Base-by-base conservation (phyloP, 1,139 yeast genomes). In the Debaryomyces robertsiae region DNA sequence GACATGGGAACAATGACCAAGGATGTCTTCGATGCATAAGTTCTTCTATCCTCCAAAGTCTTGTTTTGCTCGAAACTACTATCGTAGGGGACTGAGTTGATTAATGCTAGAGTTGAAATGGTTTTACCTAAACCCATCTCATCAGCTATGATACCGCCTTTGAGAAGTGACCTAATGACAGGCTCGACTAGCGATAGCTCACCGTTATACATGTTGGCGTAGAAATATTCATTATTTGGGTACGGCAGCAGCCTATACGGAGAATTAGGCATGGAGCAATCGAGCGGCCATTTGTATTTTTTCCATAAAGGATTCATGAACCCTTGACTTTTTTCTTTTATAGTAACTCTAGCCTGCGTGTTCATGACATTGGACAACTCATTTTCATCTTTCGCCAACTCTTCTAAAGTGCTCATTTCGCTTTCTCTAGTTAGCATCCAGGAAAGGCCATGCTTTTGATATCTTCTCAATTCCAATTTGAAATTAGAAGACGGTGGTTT, bases 101-200 rank as follows among this genome's bases (percentile, higher is more conserved):
- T 69, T 39, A 93, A 63, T 0, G 97, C 78, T 46, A 89, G 63
- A 0, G 95, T 81, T 0, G 96, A 85, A 15, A 91, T 86, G 0
- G 98, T 91, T 57, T 91, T 91, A 32, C 98, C 98, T 6, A 91
- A 70, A 0, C 98, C 98, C 98, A 91, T 91, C 59, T 91, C 98
- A 62, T 91, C 98, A 0, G 97, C 96, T n/a, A 91, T 66, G 13
- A 91, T 87, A 1, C 98, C 98, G 16, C 98, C 98, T 45, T 67
- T 66, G 29, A 82, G 72, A 25, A 77, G 62, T 0, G 83, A 69
- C 45, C 75, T 78, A 6, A 84, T 61, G 4, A 79, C 47, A 1
- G 98, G 98, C 48, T 77, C 80, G 14, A 75, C 75, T 15, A 79
- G 54, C 0, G 94, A 81, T 43, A 93, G 74, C 46, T 86, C 93